Conservation (phyloP, 1,284 basidiomycete genomes). For the Austropuccinia psidii region DNA sequence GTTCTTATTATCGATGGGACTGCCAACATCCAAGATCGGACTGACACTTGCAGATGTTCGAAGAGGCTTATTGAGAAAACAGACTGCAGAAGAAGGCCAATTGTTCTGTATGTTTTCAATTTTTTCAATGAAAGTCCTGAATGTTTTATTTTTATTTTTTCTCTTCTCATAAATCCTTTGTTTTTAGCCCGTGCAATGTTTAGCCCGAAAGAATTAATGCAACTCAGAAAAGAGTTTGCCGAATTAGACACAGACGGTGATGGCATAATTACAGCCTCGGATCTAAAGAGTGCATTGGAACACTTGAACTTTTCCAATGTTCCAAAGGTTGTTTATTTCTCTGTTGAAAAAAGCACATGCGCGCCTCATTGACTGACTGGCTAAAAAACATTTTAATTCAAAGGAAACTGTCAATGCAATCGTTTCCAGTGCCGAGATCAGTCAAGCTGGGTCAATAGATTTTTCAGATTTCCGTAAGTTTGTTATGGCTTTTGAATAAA, state of each 20-base stretch:
- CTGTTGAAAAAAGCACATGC: not conserved
- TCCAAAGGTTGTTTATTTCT: constrained; percentile 11
- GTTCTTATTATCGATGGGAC: constrained; percentile 50
- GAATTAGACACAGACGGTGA: constrained; percentile 30
- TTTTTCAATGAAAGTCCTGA: not conserved
- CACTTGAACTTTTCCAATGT: constrained; percentile 32
- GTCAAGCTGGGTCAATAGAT: constrained; percentile 16
- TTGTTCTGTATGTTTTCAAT: constrained; percentile 25
- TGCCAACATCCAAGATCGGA: constrained; percentile 41
- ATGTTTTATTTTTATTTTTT: not conserved
- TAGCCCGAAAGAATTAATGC: constrained; percentile 35
- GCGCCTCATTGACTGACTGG: not conserved
- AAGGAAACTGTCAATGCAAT: constrained; percentile 30
- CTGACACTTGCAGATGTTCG: constrained; percentile 37
- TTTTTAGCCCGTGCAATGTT: constrained; percentile 34
- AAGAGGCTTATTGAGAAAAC: constrained; percentile 35
- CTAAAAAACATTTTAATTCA: not conserved
- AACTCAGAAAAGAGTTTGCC: constrained; percentile 34
- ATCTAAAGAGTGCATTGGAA: constrained; percentile 27
- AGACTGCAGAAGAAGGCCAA: constrained; percentile 33
- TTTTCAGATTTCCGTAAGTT: constrained; percentile 37
- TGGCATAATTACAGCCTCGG: constrained; percentile 18
- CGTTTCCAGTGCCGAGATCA: constrained; percentile 26
- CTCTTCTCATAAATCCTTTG: not conserved
- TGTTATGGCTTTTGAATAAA: too few relatives aligned